Conservation (phyloP, 2,329 filamentous ascomycete species). For the Pseudonectria buxi region DNA sequence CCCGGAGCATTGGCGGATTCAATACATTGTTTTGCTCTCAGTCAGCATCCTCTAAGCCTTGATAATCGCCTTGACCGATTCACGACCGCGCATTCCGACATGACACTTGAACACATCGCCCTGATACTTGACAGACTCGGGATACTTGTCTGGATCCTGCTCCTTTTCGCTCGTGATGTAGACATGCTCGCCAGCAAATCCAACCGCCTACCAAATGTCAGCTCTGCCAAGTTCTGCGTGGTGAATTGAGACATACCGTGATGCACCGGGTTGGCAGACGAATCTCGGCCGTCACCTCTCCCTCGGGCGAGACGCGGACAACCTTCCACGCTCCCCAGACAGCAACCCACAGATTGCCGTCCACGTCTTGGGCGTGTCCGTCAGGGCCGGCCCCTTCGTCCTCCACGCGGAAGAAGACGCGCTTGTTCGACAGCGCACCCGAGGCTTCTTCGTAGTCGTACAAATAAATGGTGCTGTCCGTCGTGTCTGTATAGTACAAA, state of each 20-base stretch:
- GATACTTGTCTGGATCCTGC: no score
- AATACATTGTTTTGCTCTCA: no score
- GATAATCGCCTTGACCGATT: no score
- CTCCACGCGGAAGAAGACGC: constrained; percentile 6
- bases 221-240: no score
- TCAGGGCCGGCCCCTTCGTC: constrained; percentile 12
- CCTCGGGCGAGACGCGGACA: constrained; percentile 8
- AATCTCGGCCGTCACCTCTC: constrained; percentile 10
- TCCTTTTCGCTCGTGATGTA: neutral
- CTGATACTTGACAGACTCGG: no score
- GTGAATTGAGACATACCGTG: constrained; percentile 5
- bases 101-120: no score
- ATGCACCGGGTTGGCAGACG: constrained; percentile 9
- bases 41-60: no score
- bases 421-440: constrained; percentile 4
- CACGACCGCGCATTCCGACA: no score
- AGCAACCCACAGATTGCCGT: constrained; percentile 13
- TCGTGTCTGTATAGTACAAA: constrained; percentile 11
- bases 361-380: constrained; percentile 10
- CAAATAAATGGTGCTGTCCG: constrained; percentile 1
- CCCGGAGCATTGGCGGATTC: no score
- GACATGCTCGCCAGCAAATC: neutral
- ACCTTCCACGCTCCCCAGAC: constrained; percentile 12
- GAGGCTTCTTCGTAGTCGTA: constrained; percentile 5
- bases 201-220: neutral